Percentiles rank a stretch among this genome's conserved stretches.
These are phyloP conservation scores for Reticulascus tulasneorum DNA, from an alignment of 2,329 filamentous ascomycete genomes.

Conservation along the genomic window DNA sequence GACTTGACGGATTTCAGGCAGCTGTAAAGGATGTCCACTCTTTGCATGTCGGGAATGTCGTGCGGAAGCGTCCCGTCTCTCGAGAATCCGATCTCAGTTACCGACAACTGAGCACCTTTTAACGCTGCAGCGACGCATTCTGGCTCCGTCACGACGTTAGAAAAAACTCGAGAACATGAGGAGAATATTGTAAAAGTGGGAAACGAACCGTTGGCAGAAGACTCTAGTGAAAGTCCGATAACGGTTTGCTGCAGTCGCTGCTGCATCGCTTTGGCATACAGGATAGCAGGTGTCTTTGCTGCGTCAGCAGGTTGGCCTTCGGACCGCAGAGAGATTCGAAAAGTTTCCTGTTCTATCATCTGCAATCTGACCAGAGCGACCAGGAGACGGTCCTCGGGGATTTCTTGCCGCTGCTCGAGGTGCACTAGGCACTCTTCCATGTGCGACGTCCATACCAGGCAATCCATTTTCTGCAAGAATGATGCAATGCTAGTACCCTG, in stretches of 20 bases:
- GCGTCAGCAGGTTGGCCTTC: constrained; percentile 2
- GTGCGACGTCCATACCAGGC: constrained; percentile 49
- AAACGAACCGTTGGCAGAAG: constrained; percentile 25
- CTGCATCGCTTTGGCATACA: constrained; percentile 25
- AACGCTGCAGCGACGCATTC: too few relatives aligned
- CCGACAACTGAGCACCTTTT: too few relatives aligned
- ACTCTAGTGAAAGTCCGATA: constrained; percentile 16
- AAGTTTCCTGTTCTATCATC: constrained; percentile 21
- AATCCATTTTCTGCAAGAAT: constrained; percentile 33
- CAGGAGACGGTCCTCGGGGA: constrained; percentile 41
- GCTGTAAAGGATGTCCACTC: constrained; percentile 22
- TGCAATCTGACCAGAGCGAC: constrained; percentile 34
- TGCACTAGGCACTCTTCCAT: constrained; percentile 50
- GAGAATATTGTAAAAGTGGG: not conserved
- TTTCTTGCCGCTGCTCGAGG: constrained; percentile 37
- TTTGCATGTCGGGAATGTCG: constrained; percentile 17
- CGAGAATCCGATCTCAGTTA: too few relatives aligned
- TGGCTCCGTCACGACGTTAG: too few relatives aligned
- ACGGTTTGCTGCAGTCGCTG: constrained; percentile 21
- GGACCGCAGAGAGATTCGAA: constrained; percentile 20
- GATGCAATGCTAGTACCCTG: not conserved
- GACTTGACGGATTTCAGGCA: constrained; percentile 22
- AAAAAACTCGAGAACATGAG: too few relatives aligned
- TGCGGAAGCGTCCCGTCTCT: constrained; percentile 4
- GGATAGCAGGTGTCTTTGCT: constrained; percentile 13